Base-by-base conservation (phyloP, 345 rosid species). In the Euphorbia peplus region DNA sequence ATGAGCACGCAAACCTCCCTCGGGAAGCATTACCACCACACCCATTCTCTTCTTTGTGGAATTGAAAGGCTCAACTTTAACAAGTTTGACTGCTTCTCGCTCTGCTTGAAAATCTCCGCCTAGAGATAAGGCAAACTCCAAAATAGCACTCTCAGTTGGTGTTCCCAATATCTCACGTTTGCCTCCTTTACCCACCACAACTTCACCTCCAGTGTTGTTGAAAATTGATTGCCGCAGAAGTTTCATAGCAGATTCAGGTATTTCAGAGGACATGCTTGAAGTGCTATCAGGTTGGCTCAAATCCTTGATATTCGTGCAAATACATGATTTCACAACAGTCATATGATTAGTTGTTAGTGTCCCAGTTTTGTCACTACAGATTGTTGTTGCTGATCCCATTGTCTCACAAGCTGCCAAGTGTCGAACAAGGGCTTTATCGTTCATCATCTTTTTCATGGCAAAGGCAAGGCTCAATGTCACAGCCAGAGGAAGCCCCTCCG, bases 391-490 rank as follows among this genome's bases (percentile, higher is more conserved):
- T 11, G 97, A 90, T 50, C 98, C 98, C 98, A 93, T 93, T 3
- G 98, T 90, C 81, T 90, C 97, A 69, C 98, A 93, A 64, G 97
- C 98, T 4, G 97, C 98, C 54, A 93, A 80, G 71, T 93, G 97
- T 4, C 98, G 78, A 18, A 93, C 98, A 14, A 93, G 93, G 52
- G 98, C 97, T 75, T 87, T 93, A 63, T 89, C 98, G 48, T 90
- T 93, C 98, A 90, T 93, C 98, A 93, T 93, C 75, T 90, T 93
- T 84, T 93, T 90, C 98, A 89, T 90, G 16, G 98, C 97, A 69
- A 93, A 93, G 28, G 98, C 98, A 63, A 93, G 92, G 70, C 98
- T 90, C 64, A 93, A 77, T n/a, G 97, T 93, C 75, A 93, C 98
- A 30, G 97, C 97, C 71, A 93, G 84, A 10, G 98, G 98, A 58